phyloP scores from a whole-genome alignment of 2,329 filamentous ascomycete genomes.

The Trichoderma lentiforme region DNA sequence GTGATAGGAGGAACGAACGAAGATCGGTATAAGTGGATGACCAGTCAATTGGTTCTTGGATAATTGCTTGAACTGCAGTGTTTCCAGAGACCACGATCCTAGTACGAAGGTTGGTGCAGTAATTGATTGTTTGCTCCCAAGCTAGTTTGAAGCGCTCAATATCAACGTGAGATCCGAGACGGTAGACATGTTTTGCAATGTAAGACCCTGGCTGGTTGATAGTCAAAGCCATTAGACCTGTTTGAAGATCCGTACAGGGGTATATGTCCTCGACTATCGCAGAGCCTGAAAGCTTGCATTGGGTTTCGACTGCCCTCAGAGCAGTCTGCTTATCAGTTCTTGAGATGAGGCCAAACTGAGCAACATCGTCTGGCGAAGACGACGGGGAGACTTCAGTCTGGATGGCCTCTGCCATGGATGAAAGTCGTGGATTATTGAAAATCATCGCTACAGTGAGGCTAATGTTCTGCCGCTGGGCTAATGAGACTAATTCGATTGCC shows the following conservation, averaged over 20 bases:
- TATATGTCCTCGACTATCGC: not conserved
- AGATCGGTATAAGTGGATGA: not conserved
- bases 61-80: not conserved
- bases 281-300: not conserved
- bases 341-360: not conserved
- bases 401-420: not conserved
- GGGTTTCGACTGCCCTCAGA: not conserved
- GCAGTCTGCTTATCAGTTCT: not conserved
- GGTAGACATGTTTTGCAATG: not conserved
- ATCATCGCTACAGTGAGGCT: not conserved
- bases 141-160: conserved; percentile 18
- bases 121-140: conserved; percentile 22
- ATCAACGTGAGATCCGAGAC: not conserved
- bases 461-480: not conserved
- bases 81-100: conserved; percentile 5
- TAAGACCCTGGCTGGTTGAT: conserved; percentile 11
- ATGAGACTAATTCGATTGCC: conserved; percentile 4
- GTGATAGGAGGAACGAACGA: not conserved
- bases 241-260: not conserved
- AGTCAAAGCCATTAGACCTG: conserved; percentile 9
- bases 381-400: not conserved
- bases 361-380: not conserved
- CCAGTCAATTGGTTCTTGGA: not conserved
- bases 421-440: not conserved
- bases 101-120: conserved; percentile 12